Evolutionary conservation across 495 filamentous ascomycete species (phyloP), one percentile per base, ranked within the genome.

Genomic region (Cryomyces minteri): DNA sequence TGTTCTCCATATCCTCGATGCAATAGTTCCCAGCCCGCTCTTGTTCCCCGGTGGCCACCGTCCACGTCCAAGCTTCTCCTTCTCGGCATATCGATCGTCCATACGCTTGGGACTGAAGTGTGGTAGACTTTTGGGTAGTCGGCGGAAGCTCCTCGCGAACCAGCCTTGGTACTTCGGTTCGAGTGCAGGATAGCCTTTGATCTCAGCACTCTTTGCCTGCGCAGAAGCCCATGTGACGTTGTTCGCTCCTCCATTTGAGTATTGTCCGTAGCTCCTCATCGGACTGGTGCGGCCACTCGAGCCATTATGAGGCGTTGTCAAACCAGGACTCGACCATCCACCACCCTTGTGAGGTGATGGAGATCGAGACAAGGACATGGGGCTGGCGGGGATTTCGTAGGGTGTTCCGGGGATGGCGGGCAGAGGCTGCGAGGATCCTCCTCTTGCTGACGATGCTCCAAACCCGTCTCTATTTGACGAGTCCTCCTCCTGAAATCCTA

Each of bases 271-370:
- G 36, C 61, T 66, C 18, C 69, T 66, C 45, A 69, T 63, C 31
- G 83, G 82, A 54, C 76, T 84, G 28, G 79, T 73, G 55, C 71
- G 68, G 48, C 79, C 81, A 59, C 79, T 86, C 37, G 70, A 65
- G 41, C 61, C 66, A 25, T 62, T 61, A 47, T 61, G 67, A 6
- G 62, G 64, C 47, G 76, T 73, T 41, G 73, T 78, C 43, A 92
- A 68, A 31, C 83, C 84, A 14, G 86, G 86, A 62, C 78, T 88
- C 47, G 83, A 75, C 86, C 87, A 93, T 52, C 84, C 85, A 55
- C 81, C 84, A 52, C 80, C 81, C 50, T 73, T 76, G 45, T 73
- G 72, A 48, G 84, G 85, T 41, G 83, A 88, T 40, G 84, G 84
- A 54, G 84, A 88, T 62, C 83, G 76, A 44, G 84, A 87, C 45